These are phyloP conservation scores for Blakeslea trispora DNA, from an alignment of 371 early-diverging fungal genomes.

Conservation along the genomic window DNA sequence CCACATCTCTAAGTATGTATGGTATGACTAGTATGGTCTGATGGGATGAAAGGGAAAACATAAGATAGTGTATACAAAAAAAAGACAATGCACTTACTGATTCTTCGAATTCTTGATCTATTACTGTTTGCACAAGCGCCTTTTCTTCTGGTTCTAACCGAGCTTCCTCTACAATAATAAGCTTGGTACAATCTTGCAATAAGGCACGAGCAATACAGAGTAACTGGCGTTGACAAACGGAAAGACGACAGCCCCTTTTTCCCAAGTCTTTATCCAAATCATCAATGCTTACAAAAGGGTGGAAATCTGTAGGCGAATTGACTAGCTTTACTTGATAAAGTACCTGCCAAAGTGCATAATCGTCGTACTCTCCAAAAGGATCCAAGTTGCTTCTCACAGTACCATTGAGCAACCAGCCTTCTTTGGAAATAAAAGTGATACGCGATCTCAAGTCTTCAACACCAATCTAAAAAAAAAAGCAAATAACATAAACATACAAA, in stretches of 20 bases:
- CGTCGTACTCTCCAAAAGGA: conserved; percentile 75
- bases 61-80: too few species aligned
- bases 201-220: conserved; percentile 82
- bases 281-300: conserved; percentile 6
- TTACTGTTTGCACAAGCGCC: conserved; percentile 72
- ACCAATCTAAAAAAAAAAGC: conserved; percentile 51
- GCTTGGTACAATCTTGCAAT: conserved; percentile 63
- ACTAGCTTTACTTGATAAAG: conserved; percentile 69
- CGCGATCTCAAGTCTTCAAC: conserved; percentile 68
- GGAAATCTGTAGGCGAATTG: conserved; percentile 14
- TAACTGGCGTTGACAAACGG: conserved; percentile 82
- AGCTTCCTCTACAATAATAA: conserved; percentile 85
- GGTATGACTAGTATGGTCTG: conserved; percentile 87
- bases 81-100: conserved; percentile 31
- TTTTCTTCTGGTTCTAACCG: conserved; percentile 69
- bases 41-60: not conserved
- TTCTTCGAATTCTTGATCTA: conserved; percentile 78
- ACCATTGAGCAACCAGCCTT: conserved; percentile 79
- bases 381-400: conserved; percentile 79
- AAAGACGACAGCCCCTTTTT: conserved; percentile 68
- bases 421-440: conserved; percentile 84
- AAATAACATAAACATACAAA: too few species aligned
- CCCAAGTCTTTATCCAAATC: conserved; percentile 63
- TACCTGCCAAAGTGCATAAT: conserved; percentile 82
- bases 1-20: conserved; percentile 71